These are phyloP conservation scores for Tagetes patula DNA, from an alignment of 129 eudicot genomes.

Conservation along the genomic window DNA sequence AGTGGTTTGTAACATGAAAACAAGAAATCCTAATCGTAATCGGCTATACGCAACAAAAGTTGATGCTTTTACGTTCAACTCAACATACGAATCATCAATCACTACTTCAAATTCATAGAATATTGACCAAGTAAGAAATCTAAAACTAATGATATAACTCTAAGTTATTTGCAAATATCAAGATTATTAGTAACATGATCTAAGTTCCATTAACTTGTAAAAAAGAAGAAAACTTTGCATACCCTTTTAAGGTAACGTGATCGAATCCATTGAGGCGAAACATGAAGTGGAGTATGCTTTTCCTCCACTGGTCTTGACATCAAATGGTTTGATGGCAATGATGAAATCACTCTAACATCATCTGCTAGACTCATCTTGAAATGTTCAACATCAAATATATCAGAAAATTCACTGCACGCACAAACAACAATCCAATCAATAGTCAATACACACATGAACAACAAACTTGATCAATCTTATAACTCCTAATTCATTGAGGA, in stretches of 20 bases:
- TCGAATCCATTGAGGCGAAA: constrained; percentile 66
- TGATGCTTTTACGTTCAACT: constrained; percentile 29
- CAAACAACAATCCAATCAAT: constrained; percentile 20
- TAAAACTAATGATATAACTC: background rate
- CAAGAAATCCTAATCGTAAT: background rate
- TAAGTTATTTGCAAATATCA: too few relatives aligned
- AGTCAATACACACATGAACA: background rate
- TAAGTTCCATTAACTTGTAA: constrained; percentile 8
- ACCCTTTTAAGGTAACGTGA: constrained; percentile 65
- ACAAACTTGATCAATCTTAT: background rate
- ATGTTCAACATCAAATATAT: constrained; percentile 93
- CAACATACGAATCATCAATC: constrained; percentile 21
- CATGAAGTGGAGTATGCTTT: constrained; percentile 18
- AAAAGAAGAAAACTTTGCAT: constrained; percentile 22
- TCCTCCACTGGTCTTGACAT: constrained; percentile 86
- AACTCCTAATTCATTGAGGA: constrained; percentile 12
- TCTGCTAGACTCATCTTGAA: constrained; percentile 74
- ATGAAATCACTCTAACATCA: constrained; percentile 77
- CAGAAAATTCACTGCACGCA: constrained; percentile 86
- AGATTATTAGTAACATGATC: background rate
- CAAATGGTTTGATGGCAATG: constrained; percentile 88
- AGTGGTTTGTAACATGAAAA: background rate
- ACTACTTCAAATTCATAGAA: background rate
- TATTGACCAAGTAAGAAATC: constrained; percentile 24
- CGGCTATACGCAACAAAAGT: constrained; percentile 16